Conservation (phyloP, 495 filamentous ascomycete species). For the Lindgomyces ingoldianus region DNA sequence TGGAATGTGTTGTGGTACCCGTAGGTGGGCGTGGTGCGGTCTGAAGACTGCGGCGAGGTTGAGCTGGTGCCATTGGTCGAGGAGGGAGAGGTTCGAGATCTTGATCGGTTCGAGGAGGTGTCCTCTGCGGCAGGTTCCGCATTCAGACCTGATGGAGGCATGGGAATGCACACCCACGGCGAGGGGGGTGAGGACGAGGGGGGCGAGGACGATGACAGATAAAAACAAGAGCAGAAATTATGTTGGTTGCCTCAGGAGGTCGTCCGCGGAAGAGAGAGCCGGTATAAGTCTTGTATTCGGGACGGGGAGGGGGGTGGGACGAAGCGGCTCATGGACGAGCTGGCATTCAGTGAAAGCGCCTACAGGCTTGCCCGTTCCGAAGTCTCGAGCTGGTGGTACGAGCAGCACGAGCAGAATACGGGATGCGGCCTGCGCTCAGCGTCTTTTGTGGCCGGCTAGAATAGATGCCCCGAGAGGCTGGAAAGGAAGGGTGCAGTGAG, state of each 20-base stretch:
- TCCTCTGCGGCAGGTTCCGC: conserved; percentile 1
- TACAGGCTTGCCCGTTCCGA: neutral
- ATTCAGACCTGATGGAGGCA: neutral
- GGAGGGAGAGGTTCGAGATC: neutral
- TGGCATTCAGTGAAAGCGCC: neutral
- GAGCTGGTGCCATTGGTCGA: neutral
- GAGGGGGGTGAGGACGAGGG: too few species aligned
- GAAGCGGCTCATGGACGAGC: conserved; percentile 17
- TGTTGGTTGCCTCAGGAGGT: too few species aligned
- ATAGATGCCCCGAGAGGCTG: neutral
- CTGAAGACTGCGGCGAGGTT: neutral
- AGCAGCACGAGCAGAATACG: neutral
- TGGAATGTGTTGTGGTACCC: conserved; percentile 42
- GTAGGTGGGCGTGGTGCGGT: conserved; percentile 27
- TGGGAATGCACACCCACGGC: too few species aligned
- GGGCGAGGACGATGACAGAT: too few species aligned
- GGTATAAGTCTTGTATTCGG: neutral
- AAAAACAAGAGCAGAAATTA: too few species aligned
- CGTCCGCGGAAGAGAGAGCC: too few species aligned
- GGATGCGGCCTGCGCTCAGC: too few species aligned
- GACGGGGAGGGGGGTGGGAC: conserved; percentile 7
- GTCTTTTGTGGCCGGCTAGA: neutral
- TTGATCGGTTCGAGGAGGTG: conserved; percentile 3
- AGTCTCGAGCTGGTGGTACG: neutral
- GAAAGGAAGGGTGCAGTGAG: neutral